Percentiles rank a stretch among this genome's conserved stretches.
phyloP scores from a whole-genome alignment of 768 basidiomycete genomes.

The Russula virescens region DNA sequence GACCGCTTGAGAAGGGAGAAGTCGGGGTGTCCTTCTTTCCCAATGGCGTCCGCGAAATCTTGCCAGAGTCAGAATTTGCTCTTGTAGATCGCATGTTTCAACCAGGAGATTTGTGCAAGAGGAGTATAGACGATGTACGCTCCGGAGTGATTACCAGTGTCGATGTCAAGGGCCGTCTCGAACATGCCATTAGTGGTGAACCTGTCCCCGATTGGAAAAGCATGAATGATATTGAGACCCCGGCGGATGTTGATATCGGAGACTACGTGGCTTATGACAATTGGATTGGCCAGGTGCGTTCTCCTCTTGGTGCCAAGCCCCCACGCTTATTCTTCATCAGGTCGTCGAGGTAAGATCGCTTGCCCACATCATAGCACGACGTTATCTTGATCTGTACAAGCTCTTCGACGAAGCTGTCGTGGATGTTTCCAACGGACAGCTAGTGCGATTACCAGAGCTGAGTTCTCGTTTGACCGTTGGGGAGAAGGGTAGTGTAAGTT shows the following conservation, averaged over 20 bases:
- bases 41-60: slow-evolving; percentile 55
- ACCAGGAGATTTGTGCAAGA: slow-evolving; percentile 78
- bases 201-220: slow-evolving; percentile 59
- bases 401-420: slow-evolving; percentile 79
- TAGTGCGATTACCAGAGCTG: slow-evolving; percentile 73
- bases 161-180: slow-evolving; percentile 58
- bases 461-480: slow-evolving; percentile 72
- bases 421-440: slow-evolving; percentile 54
- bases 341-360: slow-evolving; percentile 64
- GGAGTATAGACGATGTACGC: slow-evolving; percentile 62
- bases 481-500: slow-evolving; percentile 63
- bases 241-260: slow-evolving; percentile 60
- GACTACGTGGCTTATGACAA: slow-evolving; percentile 79
- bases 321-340: slow-evolving; percentile 32
- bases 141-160: slow-evolving; percentile 70
- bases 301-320: slow-evolving; percentile 16
- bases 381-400: slow-evolving; percentile 36
- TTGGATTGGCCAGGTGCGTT: slow-evolving; percentile 83
- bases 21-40: slow-evolving; percentile 72
- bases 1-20: slow-evolving; percentile 71
- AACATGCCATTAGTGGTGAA: slow-evolving; percentile 66
- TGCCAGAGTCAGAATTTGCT: slow-evolving; percentile 58
- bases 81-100: slow-evolving; percentile 75
- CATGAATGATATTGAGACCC: slow-evolving; percentile 49
- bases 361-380: background rate